Evolutionary conservation across 805 yeast genomes (phyloP).

Genomic region (Candida maltosa): DNA sequence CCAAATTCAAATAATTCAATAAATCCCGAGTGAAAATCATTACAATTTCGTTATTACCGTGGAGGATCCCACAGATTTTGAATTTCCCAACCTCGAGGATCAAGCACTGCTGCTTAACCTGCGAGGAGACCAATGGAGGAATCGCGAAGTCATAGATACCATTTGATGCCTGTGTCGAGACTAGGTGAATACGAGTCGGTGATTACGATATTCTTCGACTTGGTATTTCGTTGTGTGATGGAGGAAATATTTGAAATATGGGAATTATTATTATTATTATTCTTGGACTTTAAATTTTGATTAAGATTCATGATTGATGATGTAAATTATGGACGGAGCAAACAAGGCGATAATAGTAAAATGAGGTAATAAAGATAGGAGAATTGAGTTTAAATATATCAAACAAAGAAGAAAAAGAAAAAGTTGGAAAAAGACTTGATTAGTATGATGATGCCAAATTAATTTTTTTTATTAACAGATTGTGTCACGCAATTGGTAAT

Average conservation of each 20-base stretch:
- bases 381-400: constrained; percentile 1
- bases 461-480: too few species aligned
- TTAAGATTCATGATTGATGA: constrained; percentile 3
- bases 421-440: too few species aligned
- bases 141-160: constrained; percentile 31
- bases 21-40: not conserved
- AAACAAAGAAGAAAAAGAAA: too few species aligned
- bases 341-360: too few species aligned
- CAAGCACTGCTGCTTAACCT: constrained; percentile 1
- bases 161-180: constrained; percentile 14
- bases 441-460: too few species aligned
- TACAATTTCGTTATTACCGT: not conserved
- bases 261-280: too few species aligned
- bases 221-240: not conserved
- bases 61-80: constrained; percentile 2
- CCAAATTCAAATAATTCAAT: not conserved
- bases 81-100: not conserved
- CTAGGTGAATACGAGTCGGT: constrained; percentile 5
- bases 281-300: constrained; percentile 3
- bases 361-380: not conserved
- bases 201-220: too few species aligned
- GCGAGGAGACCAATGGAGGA: constrained; percentile 6
- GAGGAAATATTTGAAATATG: not conserved
- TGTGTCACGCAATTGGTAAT: too few species aligned
- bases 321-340: too few species aligned